These are phyloP conservation scores for Sporormia fimetaria DNA, from an alignment of 495 filamentous ascomycete species.

Conservation along the genomic window DNA sequence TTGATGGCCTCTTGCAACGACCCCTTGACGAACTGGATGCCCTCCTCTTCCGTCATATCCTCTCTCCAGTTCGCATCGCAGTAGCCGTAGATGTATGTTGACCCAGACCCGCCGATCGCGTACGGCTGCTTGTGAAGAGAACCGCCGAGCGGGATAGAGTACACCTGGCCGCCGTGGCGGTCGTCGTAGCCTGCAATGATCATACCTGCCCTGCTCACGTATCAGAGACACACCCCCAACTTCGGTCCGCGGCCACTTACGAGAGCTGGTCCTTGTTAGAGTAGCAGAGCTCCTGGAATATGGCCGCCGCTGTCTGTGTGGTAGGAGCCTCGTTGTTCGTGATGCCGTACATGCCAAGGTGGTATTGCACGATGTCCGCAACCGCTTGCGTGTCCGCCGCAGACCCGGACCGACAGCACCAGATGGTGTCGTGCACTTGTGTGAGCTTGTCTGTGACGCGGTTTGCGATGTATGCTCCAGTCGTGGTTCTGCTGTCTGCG, in stretches of 20 bases:
- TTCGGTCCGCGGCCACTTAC: conserved; percentile 36
- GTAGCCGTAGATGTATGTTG: conserved; percentile 98
- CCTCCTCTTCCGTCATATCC: conserved; percentile 85
- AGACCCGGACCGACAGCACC: conserved; percentile 96
- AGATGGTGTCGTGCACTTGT: conserved; percentile 95
- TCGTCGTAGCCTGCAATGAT: conserved; percentile 96
- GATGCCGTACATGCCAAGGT: conserved; percentile 85
- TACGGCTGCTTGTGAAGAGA: conserved; percentile 96
- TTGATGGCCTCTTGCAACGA: conserved; percentile 89
- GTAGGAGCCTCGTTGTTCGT: conserved; percentile 77
- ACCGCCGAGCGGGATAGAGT: conserved; percentile 91
- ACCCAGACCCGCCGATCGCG: conserved; percentile 90
- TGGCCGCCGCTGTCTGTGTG: conserved; percentile 81
- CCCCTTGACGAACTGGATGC: conserved; percentile 85
- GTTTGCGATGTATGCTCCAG: conserved; percentile 96
- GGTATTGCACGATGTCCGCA: conserved; percentile 93
- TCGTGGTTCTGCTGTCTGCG: conserved; percentile 96
- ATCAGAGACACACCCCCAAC: conserved; percentile 1
- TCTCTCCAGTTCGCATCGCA: conserved; percentile 96
- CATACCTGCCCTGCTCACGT: conserved; percentile 63
- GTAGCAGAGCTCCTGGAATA: conserved; percentile 97
- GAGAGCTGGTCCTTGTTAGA: conserved; percentile 86
- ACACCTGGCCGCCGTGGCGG: conserved; percentile 88
- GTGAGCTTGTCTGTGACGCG: conserved; percentile 98
- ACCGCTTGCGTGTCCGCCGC: conserved; percentile 97